Base-by-base conservation (phyloP, 257 asterid species). In the Nemophila menziesii region DNA sequence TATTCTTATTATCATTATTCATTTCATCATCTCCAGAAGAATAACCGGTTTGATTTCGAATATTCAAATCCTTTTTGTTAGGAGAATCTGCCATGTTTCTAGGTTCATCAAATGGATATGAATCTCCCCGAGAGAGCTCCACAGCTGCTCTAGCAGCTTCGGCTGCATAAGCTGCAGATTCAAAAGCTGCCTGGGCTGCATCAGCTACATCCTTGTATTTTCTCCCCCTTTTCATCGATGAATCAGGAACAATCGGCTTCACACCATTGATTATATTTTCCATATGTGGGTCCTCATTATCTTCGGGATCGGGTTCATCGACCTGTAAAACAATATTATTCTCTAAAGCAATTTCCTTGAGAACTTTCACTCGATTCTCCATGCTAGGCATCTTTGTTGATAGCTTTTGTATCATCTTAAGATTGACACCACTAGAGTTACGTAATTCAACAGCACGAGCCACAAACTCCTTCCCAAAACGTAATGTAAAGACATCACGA, bases 171-270 rank as follows among this genome's bases (percentile, higher is more conserved):
- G 93, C 92, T 2, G 99, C 99, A 0, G 97, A 82, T 15, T 82
- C 79, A 48, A 90, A 85, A 0, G 99, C 99, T 33, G 83, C 93
- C 63, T 85, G 94, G 0, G 99, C 99, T 26, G 99, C 96, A 36
- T 80, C 80, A 8, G 77, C 99, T 37, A 75, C 96, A 46, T 86
- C 90, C 53, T 53, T 81, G 74, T 86, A 86, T 56, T 67, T 69
- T 34, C 58, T 61, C 67, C 53, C 64, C 60, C 9, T 20, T 20
- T 57, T 53, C 43, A 46, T 39, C 7, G 66, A 54, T 26, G 64
- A 67, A 0, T 39, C 21, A 27, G 41, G 41, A 55, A 68, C n/a
- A 40, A 14, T 48, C 11, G 10, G 62, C 42, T 21, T 37, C 24
- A 18, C 26, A 33, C 46, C 61, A 14, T 48, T 48, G 24, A 68